A percentile compares a stretch with the other conserved stretches of the same genome.
Conservation (phyloP, 2,329 filamentous ascomycete species). For the Diaporthe sp. region DNA sequence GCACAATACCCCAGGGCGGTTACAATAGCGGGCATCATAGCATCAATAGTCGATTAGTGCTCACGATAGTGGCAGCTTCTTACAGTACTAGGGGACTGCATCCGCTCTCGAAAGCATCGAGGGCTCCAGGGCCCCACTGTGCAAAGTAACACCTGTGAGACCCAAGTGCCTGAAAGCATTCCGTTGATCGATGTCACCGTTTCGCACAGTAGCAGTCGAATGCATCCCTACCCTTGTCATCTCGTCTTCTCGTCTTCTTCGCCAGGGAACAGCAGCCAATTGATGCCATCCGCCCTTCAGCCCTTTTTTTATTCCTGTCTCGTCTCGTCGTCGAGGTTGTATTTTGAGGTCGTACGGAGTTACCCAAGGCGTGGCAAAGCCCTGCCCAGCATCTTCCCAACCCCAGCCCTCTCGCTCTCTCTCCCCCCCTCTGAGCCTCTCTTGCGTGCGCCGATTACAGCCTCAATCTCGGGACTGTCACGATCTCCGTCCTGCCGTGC, state of each 20-base stretch:
- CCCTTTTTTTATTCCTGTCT: background rate
- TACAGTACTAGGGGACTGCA: background rate
- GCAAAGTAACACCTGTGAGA: background rate
- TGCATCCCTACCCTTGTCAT: background rate
- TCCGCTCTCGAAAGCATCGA: background rate
- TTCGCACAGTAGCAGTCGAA: conserved; percentile 5
- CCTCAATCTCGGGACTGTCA: conserved; percentile 24
- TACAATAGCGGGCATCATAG: background rate
- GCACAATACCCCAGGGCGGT: background rate
- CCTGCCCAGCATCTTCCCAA: background rate
- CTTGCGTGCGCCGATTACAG: background rate
- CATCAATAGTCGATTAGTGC: background rate
- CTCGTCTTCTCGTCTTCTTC: background rate
- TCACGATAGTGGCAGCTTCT: background rate
- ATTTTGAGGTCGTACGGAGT: conserved; percentile 3
- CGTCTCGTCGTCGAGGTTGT: background rate
- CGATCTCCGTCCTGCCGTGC: conserved; percentile 13
- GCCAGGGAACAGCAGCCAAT: background rate
- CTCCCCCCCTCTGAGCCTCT: background rate
- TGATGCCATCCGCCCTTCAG: conserved; percentile 2
- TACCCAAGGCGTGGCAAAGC: conserved; percentile 7
- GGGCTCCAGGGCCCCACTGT: background rate
- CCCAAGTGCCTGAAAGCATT: background rate
- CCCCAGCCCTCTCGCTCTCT: background rate
- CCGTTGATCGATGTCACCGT: conserved; percentile 17